A percentile compares a stretch with the other conserved stretches of the same genome.
Conservation (phyloP, 1,139 yeast genomes). For the Candida sp. region DNA sequence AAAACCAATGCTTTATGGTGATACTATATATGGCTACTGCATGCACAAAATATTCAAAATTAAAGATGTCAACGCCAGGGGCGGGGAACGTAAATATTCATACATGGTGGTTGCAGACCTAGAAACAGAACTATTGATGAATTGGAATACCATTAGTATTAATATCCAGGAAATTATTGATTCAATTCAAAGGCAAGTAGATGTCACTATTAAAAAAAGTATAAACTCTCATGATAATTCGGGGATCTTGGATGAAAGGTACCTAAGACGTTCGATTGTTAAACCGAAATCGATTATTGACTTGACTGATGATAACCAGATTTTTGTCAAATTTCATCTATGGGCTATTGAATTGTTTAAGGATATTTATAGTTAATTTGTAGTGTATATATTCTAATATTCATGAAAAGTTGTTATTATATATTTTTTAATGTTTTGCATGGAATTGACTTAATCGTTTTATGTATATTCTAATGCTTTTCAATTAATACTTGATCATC, state of each 20-base stretch:
- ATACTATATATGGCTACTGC: conserved; percentile 64
- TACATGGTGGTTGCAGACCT: conserved; percentile 60
- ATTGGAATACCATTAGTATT: conserved; percentile 55
- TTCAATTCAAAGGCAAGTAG: conserved; percentile 44
- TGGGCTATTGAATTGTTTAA: conserved; percentile 55
- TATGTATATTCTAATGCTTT: background rate
- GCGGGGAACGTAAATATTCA: conserved; percentile 73
- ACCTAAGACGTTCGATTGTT: conserved; percentile 47
- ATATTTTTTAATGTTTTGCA: too few relatives aligned
- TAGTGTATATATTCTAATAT: too few relatives aligned
- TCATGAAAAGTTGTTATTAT: too few relatives aligned
- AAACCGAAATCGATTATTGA: conserved; percentile 59
- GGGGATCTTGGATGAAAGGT: conserved; percentile 44
- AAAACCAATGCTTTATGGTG: conserved; percentile 72
- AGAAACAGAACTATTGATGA: conserved; percentile 48
- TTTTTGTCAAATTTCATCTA: conserved; percentile 64
- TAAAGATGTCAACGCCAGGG: conserved; percentile 69
- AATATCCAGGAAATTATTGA: conserved; percentile 52
- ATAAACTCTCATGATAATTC: conserved; percentile 10
- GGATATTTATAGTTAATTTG: conserved; percentile 6
- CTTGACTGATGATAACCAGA: conserved; percentile 53
- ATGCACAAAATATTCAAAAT: conserved; percentile 65
- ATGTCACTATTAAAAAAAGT: conserved; percentile 13
- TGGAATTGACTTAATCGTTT: too few relatives aligned
- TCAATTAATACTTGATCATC: background rate